A percentile compares a stretch with the other conserved stretches of the same genome.
Evolutionary conservation across 805 yeast species (phyloP).

Genomic region (Saccharomycopsis sp.): DNA sequence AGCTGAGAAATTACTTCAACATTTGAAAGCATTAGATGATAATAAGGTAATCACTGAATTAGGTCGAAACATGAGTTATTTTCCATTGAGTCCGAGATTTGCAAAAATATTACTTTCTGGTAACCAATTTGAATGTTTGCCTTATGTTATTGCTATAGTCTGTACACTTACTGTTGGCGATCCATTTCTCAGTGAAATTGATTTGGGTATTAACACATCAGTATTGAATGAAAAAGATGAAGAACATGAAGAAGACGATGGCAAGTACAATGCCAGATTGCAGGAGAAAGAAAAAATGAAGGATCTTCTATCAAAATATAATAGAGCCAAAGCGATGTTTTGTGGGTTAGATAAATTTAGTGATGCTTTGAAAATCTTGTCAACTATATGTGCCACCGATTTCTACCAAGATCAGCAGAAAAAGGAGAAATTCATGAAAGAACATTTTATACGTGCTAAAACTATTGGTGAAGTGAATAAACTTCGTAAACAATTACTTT

Average conservation of each 20-base stretch:
- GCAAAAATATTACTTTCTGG: constrained; percentile 86
- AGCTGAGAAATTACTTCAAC: constrained; percentile 62
- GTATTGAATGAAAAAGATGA: constrained; percentile 19
- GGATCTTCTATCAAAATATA: constrained; percentile 43
- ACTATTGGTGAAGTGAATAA: constrained; percentile 80
- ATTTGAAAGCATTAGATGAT: constrained; percentile 70
- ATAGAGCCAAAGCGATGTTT: constrained; percentile 53
- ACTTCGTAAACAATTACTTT: constrained; percentile 70
- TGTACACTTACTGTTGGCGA: constrained; percentile 92
- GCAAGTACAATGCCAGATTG: constrained; percentile 34
- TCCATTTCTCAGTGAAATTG: constrained; percentile 73
- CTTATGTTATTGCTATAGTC: constrained; percentile 85
- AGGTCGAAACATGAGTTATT: constrained; percentile 80
- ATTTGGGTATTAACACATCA: constrained; percentile 46
- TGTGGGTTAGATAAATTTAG: constrained; percentile 62
- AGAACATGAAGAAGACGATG: constrained; percentile 26
- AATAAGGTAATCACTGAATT: constrained; percentile 56
- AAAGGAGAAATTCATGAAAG: constrained; percentile 39
- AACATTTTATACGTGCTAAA: constrained; percentile 69
- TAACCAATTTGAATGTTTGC: constrained; percentile 77
- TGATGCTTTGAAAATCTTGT: constrained; percentile 67
- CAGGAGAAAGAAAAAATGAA: constrained; percentile 32
- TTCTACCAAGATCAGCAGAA: constrained; percentile 50
- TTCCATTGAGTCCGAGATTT: constrained; percentile 91
- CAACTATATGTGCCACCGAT: constrained; percentile 84